Percentiles rank a stretch among this genome's conserved stretches.
Evolutionary conservation across 305 asterid genomes (phyloP).

Genomic region (Fraxinus baroniana): DNA sequence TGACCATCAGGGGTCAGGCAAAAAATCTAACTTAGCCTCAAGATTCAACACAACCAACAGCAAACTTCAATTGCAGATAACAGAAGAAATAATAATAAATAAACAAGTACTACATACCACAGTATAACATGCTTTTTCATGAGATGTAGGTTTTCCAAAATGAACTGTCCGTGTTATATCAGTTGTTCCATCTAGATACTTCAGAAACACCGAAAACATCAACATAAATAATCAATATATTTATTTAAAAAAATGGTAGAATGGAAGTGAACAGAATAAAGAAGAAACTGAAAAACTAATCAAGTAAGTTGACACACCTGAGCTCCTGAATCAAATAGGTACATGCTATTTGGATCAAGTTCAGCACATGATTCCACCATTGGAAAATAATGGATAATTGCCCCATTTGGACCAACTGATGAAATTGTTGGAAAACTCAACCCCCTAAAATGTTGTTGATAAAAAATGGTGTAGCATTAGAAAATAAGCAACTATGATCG

Average conservation of each 20-base stretch:
- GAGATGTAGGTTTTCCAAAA: slow-evolving; percentile 84
- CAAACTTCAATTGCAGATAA: neutral
- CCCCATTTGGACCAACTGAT: slow-evolving; percentile 96
- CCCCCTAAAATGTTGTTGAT: slow-evolving; percentile 74
- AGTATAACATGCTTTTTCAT: slow-evolving; percentile 94
- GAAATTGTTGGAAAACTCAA: slow-evolving; percentile 96
- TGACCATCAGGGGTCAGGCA: neutral
- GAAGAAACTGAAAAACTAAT: neutral
- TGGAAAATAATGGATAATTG: slow-evolving; percentile 81
- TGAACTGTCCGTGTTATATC: slow-evolving; percentile 96
- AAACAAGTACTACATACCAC: slow-evolving; percentile 55
- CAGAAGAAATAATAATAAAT: slow-evolving; percentile 2
- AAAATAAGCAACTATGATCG: slow-evolving; percentile 1
- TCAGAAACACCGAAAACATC: slow-evolving; percentile 31
- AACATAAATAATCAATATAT: slow-evolving; percentile 23
- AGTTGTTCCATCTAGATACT: slow-evolving; percentile 98
- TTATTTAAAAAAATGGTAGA: slow-evolving; percentile 6
- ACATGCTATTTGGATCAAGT: slow-evolving; percentile 75
- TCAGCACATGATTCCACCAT: slow-evolving; percentile 80
- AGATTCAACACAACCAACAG: neutral
- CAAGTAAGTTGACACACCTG: slow-evolving; percentile 53
- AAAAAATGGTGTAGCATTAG: slow-evolving; percentile 11
- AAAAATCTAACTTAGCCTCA: neutral
- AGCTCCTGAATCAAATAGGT: slow-evolving; percentile 94
- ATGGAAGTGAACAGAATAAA: slow-evolving; percentile 2